Evolutionary conservation across 2,329 filamentous ascomycete genomes (phyloP), one percentile per base, ranked within the genome.

Genomic region (Fusarium tjaetaba): DNA sequence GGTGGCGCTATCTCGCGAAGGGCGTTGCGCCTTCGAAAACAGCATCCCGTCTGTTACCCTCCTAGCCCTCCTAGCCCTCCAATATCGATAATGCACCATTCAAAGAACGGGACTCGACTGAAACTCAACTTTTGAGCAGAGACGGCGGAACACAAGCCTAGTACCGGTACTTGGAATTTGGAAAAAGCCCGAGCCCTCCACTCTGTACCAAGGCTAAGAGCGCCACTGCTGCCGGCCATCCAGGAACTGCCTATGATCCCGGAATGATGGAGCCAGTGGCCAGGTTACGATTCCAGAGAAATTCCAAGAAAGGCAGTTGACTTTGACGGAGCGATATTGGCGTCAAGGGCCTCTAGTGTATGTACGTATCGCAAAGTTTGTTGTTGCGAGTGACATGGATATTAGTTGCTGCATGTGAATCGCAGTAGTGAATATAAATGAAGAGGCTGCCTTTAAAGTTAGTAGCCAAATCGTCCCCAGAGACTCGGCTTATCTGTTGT

Each of bases 151-250:
- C 34, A 51, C 58, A 55, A 38, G 16, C 26, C 32, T 39, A 58
- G 18, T 39, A 20, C 38, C 2, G 11, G 53, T 62, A 52, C 63
- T 59, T 32, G 57, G 28, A 56, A 68, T 55, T 59, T 34, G 51
- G 24, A 56, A 68, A 58, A 34, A 58, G 41, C 41, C 39, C 32
- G n/a, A 56, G 48, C 49, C 43, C 36, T 62, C 38, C 42, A 42
- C 46, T 34, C 20, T 22, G 30, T 43, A 43, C 15, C n/a, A 56
- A 36, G 42, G 45, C 61, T 38, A 71, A 53, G 53, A 67, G 39
- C 66, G 71, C 70, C 66, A 73, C 71, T 61, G 68, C 66, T 73
- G 70, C 49, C 53, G 45, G 48, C 63, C 61, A 71, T 67, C 20
- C 52, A 73, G 70, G 70, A 51, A 67, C 60, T 51, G 53, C 26